Base-by-base conservation (phyloP, 2,329 filamentous ascomycete species). In the Penicillium sp. region DNA sequence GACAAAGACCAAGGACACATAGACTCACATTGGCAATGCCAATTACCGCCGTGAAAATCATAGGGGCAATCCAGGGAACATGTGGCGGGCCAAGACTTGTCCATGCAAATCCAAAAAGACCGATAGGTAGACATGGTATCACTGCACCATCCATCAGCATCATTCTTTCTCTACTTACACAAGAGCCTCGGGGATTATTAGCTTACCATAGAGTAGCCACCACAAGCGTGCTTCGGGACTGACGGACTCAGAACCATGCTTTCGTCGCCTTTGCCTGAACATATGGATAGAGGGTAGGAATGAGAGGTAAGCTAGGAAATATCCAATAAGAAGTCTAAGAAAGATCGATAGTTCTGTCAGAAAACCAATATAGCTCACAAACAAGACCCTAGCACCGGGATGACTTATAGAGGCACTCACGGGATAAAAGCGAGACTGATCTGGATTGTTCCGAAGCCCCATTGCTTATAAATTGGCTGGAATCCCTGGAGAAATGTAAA, bases 141-240 rank as follows among this genome's bases (percentile, higher is more conserved):
- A 81, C 72, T 74, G n/a, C n/a, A n/a, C n/a, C n/a, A 52, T 45
- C 36, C 29, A 49, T 80, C 83, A 13, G 80, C 78, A 75, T 82
- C 82, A 68, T 84, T 79, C n/a, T n/a, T n/a, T n/a, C n/a, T n/a
- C n/a, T n/a, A n/a, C n/a, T n/a, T n/a, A n/a, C n/a, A n/a, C n/a
- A n/a, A n/a, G n/a, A n/a, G n/a, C n/a, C n/a, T n/a, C n/a, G n/a
- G n/a, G 24, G 24, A 27, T 27, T 27, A n/a, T n/a, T 27, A 10
- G 10, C 24, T 27, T 6, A 27, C 24, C 24, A 27, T 27, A 89
- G 0, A 89, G 75, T 0, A 91, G 75, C 70, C 83, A 84, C 75
- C 81, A 81, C 2, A 90, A 78, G 4, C 87, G 82, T 4, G 81
- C 83, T 68, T 90, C 87, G 75, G 77, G 58, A 84, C 84, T 40